Conservation (phyloP, 441 rosid genomes). For the Macaranga tanarius region DNA sequence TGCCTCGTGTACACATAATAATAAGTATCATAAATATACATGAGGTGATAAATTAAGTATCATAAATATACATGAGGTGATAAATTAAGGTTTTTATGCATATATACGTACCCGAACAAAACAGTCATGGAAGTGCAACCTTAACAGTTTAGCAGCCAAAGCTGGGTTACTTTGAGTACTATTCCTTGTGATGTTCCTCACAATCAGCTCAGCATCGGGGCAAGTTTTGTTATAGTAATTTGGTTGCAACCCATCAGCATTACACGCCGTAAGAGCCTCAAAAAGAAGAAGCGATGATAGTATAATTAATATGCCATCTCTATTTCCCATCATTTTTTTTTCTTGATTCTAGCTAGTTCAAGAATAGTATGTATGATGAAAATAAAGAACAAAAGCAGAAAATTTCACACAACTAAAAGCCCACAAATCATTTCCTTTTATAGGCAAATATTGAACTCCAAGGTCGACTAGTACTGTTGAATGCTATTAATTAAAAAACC, state of each 20-base stretch:
- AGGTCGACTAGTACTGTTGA: background rate
- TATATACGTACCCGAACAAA: conserved; percentile 32
- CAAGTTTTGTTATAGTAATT: conserved; percentile 9
- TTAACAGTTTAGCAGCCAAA: conserved; percentile 31
- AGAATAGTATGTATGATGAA: too few species aligned
- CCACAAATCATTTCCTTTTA: background rate
- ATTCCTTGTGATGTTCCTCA: conserved; percentile 8
- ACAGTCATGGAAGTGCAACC: conserved; percentile 42
- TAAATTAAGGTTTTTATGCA: too few species aligned
- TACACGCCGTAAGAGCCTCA: background rate
- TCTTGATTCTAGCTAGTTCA: background rate
- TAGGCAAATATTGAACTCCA: background rate
- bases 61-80: background rate
- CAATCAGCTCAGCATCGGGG: conserved; percentile 6
- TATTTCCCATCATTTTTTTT: background rate
- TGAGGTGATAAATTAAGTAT: background rate
- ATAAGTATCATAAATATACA: too few species aligned
- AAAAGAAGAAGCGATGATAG: background rate
- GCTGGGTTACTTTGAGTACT: conserved; percentile 10
- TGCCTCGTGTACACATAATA: conserved; percentile 8
- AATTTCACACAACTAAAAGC: too few species aligned
- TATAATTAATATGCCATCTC: background rate
- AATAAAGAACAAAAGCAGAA: too few species aligned
- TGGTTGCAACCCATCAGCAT: background rate
- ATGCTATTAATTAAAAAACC: background rate